Base-by-base conservation (phyloP, 164 flowering plant species). In the Vitis riparia region DNA sequence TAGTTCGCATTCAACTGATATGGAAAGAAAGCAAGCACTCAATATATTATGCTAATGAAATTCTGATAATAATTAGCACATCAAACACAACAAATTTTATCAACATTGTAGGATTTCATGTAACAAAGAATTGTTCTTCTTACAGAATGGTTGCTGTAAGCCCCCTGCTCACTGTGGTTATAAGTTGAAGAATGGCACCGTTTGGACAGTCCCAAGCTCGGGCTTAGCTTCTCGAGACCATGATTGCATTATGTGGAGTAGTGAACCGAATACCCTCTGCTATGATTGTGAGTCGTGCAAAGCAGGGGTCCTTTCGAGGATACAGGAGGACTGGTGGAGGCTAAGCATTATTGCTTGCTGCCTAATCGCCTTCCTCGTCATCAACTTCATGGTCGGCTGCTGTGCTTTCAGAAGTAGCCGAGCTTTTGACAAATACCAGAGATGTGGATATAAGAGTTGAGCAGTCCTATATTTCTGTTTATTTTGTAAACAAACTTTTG, bases 71-170 rank as follows among this genome's bases (percentile, higher is more conserved):
- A 3, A 51, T 13, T 51, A 51, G 13, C 44, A 37, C 44, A 37
- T 6, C 44, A 32, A 32, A 32, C 4, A 3, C 11, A 11, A 11
- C 5, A 11, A 51, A 51, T 51, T 9, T 51, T 15, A 51, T 51
- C 15, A 16, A 10, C 15, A 55, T 19, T 15, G 16, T 15, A 55
- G 5, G 19, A 55, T 55, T 15, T 55, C 59, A 10, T 15, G 12
- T 15, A 16, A 29, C 23, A 29, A 23, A 23, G 27, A 23, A 23
- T 23, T 23, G 27, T 17, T n/a, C 2, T 52, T 51, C 32, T 71
- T 51, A 27, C 78, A 80, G 80, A 61, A 73, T 2, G 78, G 80
- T 62, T 80, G 83, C 73, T 80, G 83, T 75, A 77, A 80, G 51
- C 83, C 80, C 15, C 80, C 80, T 9, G 32, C 68, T 1, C 53